Conservation (phyloP, 2,329 filamentous ascomycete genomes). For the Aspergillus sp. region DNA sequence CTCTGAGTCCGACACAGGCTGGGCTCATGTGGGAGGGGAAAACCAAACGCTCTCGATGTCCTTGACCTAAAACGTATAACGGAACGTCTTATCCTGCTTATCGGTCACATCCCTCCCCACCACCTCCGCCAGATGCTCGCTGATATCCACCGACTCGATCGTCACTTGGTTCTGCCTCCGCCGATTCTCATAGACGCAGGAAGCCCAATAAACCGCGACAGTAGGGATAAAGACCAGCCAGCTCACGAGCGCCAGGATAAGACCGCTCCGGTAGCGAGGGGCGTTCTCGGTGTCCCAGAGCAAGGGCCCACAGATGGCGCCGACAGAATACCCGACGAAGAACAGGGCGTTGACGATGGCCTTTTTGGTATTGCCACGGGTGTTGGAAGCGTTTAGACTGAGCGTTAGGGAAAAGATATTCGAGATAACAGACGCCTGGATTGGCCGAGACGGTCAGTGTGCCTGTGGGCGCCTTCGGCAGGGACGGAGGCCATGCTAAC, state of each 20-base stretch:
- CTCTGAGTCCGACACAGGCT: too few relatives aligned
- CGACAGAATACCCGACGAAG: slow-evolving; percentile 55
- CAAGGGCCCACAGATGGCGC: slow-evolving; percentile 52
- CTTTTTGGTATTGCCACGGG: slow-evolving; percentile 57
- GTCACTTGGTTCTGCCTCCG: not conserved
- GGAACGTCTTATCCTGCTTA: slow-evolving; percentile 1
- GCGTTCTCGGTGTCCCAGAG: slow-evolving; percentile 47
- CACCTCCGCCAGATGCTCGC: not conserved
- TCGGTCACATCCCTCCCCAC: slow-evolving; percentile 1
- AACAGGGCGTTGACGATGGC: slow-evolving; percentile 52
- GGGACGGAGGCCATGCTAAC: not conserved
- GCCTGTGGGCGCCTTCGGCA: too few relatives aligned
- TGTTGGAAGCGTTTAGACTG: slow-evolving; percentile 52
- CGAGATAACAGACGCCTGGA: slow-evolving; percentile 49
- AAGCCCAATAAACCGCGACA: slow-evolving; percentile 39
- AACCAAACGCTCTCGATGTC: too few relatives aligned
- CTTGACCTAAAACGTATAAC: slow-evolving; percentile 1
- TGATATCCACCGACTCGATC: too few relatives aligned
- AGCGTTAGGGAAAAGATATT: slow-evolving; percentile 48
- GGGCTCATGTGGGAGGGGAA: too few relatives aligned
- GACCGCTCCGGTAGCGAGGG: slow-evolving; percentile 50
- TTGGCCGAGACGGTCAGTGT: too few relatives aligned
- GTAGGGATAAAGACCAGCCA: slow-evolving; percentile 48
- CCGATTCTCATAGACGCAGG: slow-evolving; percentile 44
- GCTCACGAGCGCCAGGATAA: slow-evolving; percentile 50